A percentile compares a stretch with the other conserved stretches of the same genome.
These are phyloP conservation scores for Chalaropsis thielavioides DNA, from an alignment of 2,329 filamentous ascomycete genomes.

Conservation along the genomic window DNA sequence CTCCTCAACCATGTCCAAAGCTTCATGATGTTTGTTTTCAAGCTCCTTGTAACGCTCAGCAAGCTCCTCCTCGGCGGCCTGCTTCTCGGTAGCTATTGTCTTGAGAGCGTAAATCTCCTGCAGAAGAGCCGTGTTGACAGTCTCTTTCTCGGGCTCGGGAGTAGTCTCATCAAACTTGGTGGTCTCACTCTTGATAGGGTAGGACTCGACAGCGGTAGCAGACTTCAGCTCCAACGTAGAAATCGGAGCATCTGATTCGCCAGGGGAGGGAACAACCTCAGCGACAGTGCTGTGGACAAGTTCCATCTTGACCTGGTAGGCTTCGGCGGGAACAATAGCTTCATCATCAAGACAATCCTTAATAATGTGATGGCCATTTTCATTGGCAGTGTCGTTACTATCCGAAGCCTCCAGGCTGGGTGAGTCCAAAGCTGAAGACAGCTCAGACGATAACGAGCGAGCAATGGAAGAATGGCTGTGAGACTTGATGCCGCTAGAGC, in stretches of 20 bases:
- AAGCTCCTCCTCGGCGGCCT: slow-evolving; percentile 57
- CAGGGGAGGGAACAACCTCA: slow-evolving; percentile 13
- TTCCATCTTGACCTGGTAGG: slow-evolving; percentile 5
- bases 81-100: slow-evolving; percentile 58
- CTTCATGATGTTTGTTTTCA: slow-evolving; percentile 65
- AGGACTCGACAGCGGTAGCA: slow-evolving; percentile 5
- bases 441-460: slow-evolving; percentile 84
- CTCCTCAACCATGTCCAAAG: slow-evolving; percentile 75
- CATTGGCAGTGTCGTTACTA: slow-evolving; percentile 32
- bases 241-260: neutral
- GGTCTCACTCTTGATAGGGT: slow-evolving; percentile 1
- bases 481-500: slow-evolving; percentile 56
- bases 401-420: slow-evolving; percentile 42
- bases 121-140: slow-evolving; percentile 32
- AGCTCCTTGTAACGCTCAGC: slow-evolving; percentile 69
- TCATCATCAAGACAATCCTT: slow-evolving; percentile 4
- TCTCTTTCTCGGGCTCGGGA: neutral
- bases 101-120: slow-evolving; percentile 60
- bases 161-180: neutral
- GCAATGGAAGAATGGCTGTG: slow-evolving; percentile 53
- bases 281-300: slow-evolving; percentile 11
- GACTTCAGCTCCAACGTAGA: slow-evolving; percentile 7
- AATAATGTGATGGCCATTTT: slow-evolving; percentile 19
- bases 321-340: neutral
- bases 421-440: slow-evolving; percentile 74